Percentiles rank a stretch among this genome's conserved stretches.
Evolutionary conservation across 352 stramenopile species (phyloP).

Genomic region (Albugo laibachii): DNA sequence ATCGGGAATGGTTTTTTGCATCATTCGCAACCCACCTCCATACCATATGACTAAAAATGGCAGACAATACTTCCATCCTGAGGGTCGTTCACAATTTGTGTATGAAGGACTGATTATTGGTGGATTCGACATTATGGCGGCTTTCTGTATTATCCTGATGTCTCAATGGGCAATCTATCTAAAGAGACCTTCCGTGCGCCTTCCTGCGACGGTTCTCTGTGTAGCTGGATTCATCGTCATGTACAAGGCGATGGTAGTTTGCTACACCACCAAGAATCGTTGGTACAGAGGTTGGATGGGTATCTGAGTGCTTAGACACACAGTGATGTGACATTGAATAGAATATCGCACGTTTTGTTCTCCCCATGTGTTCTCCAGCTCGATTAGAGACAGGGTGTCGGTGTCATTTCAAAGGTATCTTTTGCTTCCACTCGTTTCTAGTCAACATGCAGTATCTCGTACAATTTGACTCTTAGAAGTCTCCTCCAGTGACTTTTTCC

Average conservation of each 20-base stretch:
- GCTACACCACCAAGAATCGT: conserved; percentile 77
- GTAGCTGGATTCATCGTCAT: conserved; percentile 51
- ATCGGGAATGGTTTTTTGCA: conserved; percentile 79
- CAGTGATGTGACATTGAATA: no score
- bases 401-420: no score
- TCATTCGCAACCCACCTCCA: conserved; percentile 66
- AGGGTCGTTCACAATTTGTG: conserved; percentile 63
- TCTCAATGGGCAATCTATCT: conserved; percentile 72
- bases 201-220: conserved; percentile 31
- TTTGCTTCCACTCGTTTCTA: no score
- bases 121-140: conserved; percentile 37
- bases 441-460: no score
- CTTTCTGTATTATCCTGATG: conserved; percentile 53
- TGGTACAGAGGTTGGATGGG: conserved; percentile 78
- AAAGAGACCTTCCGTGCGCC: conserved; percentile 29
- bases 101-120: conserved; percentile 69
- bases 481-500: no score
- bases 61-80: conserved; percentile 76
- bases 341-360: no score
- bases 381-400: no score
- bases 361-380: no score
- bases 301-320: conserved; percentile 18
- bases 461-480: no score
- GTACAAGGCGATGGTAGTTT: conserved; percentile 68
- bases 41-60: conserved; percentile 52